Base-by-base conservation (phyloP, 2,329 filamentous ascomycete species). In the Aspergillus terreus region DNA sequence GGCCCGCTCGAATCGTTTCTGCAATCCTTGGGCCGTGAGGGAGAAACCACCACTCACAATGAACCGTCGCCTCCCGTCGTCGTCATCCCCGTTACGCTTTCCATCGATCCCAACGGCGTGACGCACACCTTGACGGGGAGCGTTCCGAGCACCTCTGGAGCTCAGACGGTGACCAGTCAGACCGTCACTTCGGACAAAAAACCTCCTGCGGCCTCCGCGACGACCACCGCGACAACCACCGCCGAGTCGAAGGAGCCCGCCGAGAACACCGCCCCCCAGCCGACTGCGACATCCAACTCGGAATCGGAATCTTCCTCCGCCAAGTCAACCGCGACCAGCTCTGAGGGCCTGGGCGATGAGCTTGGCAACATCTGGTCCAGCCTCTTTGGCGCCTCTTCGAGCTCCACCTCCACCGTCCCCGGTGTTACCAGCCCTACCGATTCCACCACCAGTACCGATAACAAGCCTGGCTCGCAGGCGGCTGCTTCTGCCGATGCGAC, bases 71-170 rank as follows among this genome's bases (percentile, higher is more conserved):
- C 58, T 7, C 46, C 54, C 11, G 54, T 60, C 12, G 51, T 62
- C 15, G 43, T 61, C 36, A 51, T 60, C 25, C 55, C 61, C 6
- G 48, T 63, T 17, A 59, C 55, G 25, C 33, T 62, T n/a, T 58
- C 61, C 6, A 53, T 64, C 17, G 57, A 63, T n/a, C 47, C 47
- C 12, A 50, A 60, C 30, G 60, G 59, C n/a, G 50, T 59, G 15
- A 62, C 64, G 14, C 56, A 62, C 44, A 62, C 62, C 4, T 56
- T 64, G 25, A 55, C 59, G 4, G 53, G 53, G 12, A 53, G 52
- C 21, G 44, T 49, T n/a, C 46, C 53, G 15, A 52, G 44, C 11
- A 51, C 44, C 6, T 41, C 49, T 11, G 55, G 52, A 40, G 53
- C 55, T 27, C 38, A 51, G 11, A 60, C 56, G 2, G 47, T 52